Evolutionary conservation across 306 rosid species (phyloP), one percentile per base, ranked within the genome.

Genomic region (Sindora glabra): DNA sequence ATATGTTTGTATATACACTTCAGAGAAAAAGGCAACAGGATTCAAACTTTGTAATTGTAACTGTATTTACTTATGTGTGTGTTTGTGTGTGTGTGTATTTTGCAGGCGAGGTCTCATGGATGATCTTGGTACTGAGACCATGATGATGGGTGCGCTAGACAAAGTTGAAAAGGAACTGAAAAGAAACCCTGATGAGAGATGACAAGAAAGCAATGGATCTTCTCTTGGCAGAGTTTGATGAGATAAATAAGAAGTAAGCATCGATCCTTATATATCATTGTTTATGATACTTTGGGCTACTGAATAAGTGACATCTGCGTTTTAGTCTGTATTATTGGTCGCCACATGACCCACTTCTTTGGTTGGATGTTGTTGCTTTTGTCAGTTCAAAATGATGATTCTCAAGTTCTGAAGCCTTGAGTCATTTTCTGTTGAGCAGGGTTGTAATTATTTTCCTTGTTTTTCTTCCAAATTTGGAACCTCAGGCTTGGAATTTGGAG

Each of bases 121-220:
- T 71, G 85, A 78, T 25, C 82, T 74, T 45, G 99, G 99, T 70
- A 95, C 84, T 5, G 96, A 92, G 81, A 81, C 87, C 42, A 5
- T 80, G 94, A 89, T 92, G 99, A 47, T 89, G 21, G 90, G 80
- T 41, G 95, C 99, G 29, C 67, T 92, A 83, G 96, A 89, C 44
- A 92, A 82, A 82, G 62, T 92, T 51, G 99, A 92, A 79, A 86
- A 89, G 39, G 84, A 89, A 16, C 67, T 86, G 29, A 89, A 89
- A 49, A 84, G n/a, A 84, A 56, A 94, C 99, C 59, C 85, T 92
- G 57, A 10, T 89, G 89, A 86, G 96, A 79, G 64, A 80, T 76
- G 99, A 92, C 51, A 81, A 77, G 73, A 92, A 86, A 71, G 95
- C 94, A 77, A 89, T 86, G 95, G 84, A 80, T 75, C 62, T 86